These are phyloP conservation scores for Clavariopsis aquatica DNA, from an alignment of 495 filamentous ascomycete genomes.

Conservation along the genomic window DNA sequence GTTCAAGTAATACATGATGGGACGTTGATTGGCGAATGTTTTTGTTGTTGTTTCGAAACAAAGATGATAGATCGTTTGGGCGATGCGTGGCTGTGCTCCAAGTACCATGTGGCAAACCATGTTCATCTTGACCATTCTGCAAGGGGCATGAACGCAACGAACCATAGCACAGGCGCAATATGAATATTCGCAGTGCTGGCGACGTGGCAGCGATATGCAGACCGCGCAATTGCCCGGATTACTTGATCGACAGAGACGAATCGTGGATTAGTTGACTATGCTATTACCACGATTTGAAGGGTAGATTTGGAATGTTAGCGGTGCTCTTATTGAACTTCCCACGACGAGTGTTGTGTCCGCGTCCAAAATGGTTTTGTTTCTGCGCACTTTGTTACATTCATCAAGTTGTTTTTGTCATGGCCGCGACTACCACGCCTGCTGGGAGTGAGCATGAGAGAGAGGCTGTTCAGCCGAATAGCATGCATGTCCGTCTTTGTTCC, in stretches of 20 bases:
- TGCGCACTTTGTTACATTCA: not conserved
- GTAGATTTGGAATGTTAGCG: not conserved
- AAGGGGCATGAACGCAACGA: not conserved
- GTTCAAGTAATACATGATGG: not conserved
- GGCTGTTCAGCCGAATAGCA: conserved; percentile 33
- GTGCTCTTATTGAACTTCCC: no score
- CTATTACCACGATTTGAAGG: conserved; percentile 4
- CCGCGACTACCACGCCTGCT: not conserved
- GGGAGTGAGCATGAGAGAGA: conserved; percentile 9
- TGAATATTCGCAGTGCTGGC: not conserved
- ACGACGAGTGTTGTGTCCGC: no score
- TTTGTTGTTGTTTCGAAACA: conserved; percentile 8
- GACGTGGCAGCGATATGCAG: no score
- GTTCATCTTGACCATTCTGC: not conserved
- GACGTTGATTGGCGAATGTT: conserved; percentile 21
- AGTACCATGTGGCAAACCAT: conserved; percentile 5
- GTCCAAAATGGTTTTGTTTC: not conserved
- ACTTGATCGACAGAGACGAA: not conserved
- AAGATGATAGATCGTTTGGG: not conserved
- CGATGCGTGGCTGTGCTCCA: conserved; percentile 8
- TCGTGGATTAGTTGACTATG: not conserved
- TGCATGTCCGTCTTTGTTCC: conserved; percentile 36
- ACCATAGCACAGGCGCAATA: not conserved
- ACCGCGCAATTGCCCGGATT: conserved; percentile 3
- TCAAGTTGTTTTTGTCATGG: conserved; percentile 1